Conservation (phyloP, 2,329 filamentous ascomycete species). For the Phialocephala sp. region DNA sequence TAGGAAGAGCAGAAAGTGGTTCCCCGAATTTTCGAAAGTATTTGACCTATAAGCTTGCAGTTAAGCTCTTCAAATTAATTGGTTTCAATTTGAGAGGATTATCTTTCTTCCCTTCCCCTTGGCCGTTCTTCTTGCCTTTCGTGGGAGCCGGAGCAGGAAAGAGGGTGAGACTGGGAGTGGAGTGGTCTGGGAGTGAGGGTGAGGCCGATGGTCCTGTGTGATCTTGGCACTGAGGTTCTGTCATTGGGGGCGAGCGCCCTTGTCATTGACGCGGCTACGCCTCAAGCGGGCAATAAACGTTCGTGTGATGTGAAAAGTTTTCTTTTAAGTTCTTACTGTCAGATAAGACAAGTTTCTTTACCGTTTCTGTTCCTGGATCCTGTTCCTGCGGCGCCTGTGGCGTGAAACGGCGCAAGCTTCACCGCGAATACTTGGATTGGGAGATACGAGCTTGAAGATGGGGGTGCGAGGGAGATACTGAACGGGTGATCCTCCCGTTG, state of each 20-base stretch:
- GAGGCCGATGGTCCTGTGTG: too few species aligned
- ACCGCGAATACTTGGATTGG: background rate
- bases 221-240: background rate
- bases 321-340: too few species aligned
- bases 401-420: background rate
- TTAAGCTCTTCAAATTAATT: conserved; percentile 3
- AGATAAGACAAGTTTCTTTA: background rate
- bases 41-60: background rate
- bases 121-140: too few species aligned
- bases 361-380: background rate
- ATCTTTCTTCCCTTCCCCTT: background rate
- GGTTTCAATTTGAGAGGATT: background rate
- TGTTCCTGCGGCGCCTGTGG: conserved; percentile 5
- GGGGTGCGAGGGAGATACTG: background rate
- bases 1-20: conserved; percentile 1
- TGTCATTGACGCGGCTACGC: too few species aligned
- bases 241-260: background rate
- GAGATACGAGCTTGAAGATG: background rate
- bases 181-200: too few species aligned
- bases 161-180: too few species aligned
- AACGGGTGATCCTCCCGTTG: background rate
- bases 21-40: background rate
- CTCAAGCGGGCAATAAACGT: background rate
- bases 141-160: too few species aligned
- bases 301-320: background rate